Evolutionary conservation across 169 alveolate species (phyloP).

Genomic region (Plasmodium ovale): DNA sequence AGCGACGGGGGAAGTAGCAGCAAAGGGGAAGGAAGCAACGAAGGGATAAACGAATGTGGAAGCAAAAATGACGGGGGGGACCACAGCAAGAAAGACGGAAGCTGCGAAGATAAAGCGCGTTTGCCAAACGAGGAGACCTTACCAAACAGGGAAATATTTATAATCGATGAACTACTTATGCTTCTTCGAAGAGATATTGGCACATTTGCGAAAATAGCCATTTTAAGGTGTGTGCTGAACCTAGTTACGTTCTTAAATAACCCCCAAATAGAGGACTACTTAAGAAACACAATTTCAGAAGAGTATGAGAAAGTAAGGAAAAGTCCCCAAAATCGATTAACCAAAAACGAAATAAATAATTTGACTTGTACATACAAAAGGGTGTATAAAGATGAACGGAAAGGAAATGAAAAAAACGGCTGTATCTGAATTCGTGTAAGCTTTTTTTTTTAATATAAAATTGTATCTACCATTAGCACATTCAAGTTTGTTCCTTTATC

Average conservation of each 20-base stretch:
- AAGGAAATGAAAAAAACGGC: not conserved
- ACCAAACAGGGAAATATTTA: constrained; percentile 25
- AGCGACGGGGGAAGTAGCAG: not conserved
- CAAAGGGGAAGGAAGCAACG: not conserved
- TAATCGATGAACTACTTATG: constrained; percentile 51
- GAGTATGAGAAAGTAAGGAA: constrained; percentile 22
- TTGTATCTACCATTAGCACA: too few relatives aligned
- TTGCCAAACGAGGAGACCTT: not conserved
- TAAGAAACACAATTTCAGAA: constrained; percentile 1
- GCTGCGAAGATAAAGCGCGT: not conserved
- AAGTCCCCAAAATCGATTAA: not conserved
- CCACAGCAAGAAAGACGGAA: not conserved
- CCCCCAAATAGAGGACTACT: constrained; percentile 1
- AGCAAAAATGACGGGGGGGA: not conserved
- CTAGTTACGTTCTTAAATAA: constrained; percentile 32
- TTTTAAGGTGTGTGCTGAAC: constrained; percentile 35
- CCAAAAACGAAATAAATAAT: constrained; percentile 19
- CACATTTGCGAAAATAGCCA: constrained; percentile 26
- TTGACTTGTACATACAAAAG: constrained; percentile 20
- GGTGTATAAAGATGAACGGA: constrained; percentile 20
- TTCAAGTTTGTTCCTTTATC: too few relatives aligned
- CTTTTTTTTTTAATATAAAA: too few relatives aligned
- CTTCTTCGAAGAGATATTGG: constrained; percentile 27
- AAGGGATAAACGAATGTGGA: not conserved
- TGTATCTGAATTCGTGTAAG: too few relatives aligned